phyloP scores from a whole-genome alignment of 352 stramenopile species.

The Thraustotheca clavata region DNA sequence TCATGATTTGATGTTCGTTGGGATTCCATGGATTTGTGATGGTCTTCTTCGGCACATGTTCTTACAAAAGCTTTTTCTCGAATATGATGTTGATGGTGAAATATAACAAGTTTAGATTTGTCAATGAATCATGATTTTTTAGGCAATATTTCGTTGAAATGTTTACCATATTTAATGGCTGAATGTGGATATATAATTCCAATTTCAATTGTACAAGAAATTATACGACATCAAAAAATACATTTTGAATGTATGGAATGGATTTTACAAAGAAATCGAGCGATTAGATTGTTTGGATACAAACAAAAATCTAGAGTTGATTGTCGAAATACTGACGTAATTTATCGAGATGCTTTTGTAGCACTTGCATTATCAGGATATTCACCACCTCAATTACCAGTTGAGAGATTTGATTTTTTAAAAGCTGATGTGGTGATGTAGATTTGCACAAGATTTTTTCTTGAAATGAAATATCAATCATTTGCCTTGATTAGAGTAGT shows the following conservation, averaged over 20 bases:
- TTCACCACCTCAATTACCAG: slow-evolving; percentile 22
- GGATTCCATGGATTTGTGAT: slow-evolving; percentile 34
- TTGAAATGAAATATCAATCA: slow-evolving; percentile 28
- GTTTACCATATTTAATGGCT: slow-evolving; percentile 41
- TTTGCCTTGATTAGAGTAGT: slow-evolving; percentile 32
- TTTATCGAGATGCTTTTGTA: slow-evolving; percentile 20
- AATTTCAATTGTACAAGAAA: slow-evolving; percentile 31
- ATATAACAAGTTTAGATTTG: background rate
- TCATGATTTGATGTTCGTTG: slow-evolving; percentile 33
- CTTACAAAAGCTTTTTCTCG: slow-evolving; percentile 32
- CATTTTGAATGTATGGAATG: slow-evolving; percentile 35
- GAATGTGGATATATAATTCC: slow-evolving; percentile 32
- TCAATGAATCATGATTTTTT: too few species aligned
- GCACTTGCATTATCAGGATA: slow-evolving; percentile 44
- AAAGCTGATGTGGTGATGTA: slow-evolving; percentile 12
- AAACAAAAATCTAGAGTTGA: slow-evolving; percentile 32
- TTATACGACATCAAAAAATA: slow-evolving; percentile 31
- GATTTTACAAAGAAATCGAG: slow-evolving; percentile 39
- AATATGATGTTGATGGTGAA: slow-evolving; percentile 32
- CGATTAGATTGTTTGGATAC: slow-evolving; percentile 57
- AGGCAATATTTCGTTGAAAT: slow-evolving; percentile 28
- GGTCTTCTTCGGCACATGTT: slow-evolving; percentile 27
- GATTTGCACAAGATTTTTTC: slow-evolving; percentile 37
- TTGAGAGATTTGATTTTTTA: background rate
- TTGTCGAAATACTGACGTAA: background rate